Conservation (phyloP, 1,139 yeast genomes). For the Geotrichum bryndzae region DNA sequence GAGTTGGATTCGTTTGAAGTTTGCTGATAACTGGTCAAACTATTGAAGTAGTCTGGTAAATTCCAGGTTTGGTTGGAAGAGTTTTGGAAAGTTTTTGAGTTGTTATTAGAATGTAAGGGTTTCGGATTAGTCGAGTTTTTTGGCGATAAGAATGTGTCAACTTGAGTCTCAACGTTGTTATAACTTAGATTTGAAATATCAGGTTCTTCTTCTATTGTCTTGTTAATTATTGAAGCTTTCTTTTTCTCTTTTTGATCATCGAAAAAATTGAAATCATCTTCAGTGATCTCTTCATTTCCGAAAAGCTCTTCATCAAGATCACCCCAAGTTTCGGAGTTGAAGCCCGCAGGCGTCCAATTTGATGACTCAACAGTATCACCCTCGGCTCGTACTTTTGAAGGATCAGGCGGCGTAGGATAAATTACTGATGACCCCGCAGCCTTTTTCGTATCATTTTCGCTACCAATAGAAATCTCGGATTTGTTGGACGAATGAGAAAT, state of each 20-base stretch:
- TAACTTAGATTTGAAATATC: neutral
- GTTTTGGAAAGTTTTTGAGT: neutral
- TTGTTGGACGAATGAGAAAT: neutral
- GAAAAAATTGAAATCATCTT: constrained; percentile 41
- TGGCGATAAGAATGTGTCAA: neutral
- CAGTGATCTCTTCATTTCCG: constrained; percentile 40
- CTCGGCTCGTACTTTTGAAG: constrained; percentile 21
- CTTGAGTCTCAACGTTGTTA: neutral
- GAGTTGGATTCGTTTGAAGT: neutral
- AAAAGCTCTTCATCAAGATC: constrained; percentile 41
- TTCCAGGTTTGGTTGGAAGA: neutral
- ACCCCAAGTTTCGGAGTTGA: constrained; percentile 34
- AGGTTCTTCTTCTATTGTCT: constrained; percentile 1
- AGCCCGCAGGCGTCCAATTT: constrained; percentile 26
- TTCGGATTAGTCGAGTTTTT: neutral
- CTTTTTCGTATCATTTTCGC: neutral
- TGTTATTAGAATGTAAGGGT: neutral
- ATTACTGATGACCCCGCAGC: constrained; percentile 18
- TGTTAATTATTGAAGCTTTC: neutral
- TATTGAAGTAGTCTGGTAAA: neutral
- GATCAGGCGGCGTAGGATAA: constrained; percentile 38
- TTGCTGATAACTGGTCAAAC: neutral
- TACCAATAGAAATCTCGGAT: neutral
- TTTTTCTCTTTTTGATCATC: constrained; percentile 31
- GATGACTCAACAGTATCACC: constrained; percentile 20